These are phyloP conservation scores for Neurospora terricola DNA, from an alignment of 495 filamentous ascomycete genomes.

Conservation along the genomic window DNA sequence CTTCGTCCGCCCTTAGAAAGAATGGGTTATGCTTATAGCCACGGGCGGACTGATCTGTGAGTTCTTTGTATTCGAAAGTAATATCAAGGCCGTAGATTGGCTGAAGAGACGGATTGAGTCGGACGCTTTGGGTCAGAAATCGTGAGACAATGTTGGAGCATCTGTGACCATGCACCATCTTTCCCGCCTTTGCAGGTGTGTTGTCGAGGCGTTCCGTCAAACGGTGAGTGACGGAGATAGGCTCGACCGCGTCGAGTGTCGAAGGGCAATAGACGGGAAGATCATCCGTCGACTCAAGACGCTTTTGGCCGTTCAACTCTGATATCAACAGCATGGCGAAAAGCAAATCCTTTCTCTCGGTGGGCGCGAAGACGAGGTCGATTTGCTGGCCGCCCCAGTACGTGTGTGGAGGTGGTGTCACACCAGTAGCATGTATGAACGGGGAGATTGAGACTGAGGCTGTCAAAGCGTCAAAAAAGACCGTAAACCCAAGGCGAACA, in stretches of 20 bases:
- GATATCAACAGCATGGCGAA: neutral
- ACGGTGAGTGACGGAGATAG: neutral
- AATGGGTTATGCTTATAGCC: too few species aligned
- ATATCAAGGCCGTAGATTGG: neutral
- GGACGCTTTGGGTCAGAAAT: neutral
- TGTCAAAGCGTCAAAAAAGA: neutral
- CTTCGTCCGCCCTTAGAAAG: slow-evolving; percentile 3
- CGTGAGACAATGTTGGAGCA: neutral
- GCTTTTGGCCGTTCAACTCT: neutral
- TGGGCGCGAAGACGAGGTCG: neutral
- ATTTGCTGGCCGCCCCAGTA: neutral
- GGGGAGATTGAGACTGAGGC: neutral
- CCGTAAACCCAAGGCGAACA: neutral
- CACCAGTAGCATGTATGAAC: neutral
- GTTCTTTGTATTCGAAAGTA: neutral
- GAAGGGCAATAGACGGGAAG: neutral
- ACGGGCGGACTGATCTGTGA: neutral
- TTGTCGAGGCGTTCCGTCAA: neutral
- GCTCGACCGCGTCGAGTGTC: neutral
- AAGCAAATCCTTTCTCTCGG: rapidly evolving
- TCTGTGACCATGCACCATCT: neutral
- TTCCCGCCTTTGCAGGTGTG: neutral
- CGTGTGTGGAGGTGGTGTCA: neutral
- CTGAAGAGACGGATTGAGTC: neutral
- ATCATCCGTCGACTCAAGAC: neutral